Conservation (phyloP, 2,329 filamentous ascomycete species). For the Microsporum ferrugineum region DNA sequence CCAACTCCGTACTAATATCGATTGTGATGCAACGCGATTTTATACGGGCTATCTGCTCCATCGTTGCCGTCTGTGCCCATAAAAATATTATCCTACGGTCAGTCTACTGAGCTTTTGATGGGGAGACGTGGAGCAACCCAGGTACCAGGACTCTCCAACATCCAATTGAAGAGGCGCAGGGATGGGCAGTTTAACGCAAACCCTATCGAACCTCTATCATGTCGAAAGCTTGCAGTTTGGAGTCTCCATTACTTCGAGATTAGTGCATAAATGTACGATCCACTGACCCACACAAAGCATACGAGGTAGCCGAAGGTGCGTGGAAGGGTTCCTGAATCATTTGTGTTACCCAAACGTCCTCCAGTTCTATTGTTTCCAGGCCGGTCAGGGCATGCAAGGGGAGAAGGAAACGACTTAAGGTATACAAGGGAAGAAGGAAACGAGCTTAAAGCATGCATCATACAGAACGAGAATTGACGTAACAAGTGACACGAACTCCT, state of each 20-base stretch:
- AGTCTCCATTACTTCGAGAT: not conserved
- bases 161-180: not conserved
- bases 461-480: no score
- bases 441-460: no score
- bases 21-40: not conserved
- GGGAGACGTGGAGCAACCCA: not conserved
- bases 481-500: no score
- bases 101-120: not conserved
- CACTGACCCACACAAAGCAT: not conserved
- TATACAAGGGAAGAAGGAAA: no score
- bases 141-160: not conserved
- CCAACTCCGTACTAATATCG: not conserved
- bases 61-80: not conserved
- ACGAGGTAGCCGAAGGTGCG: not conserved
- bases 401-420: no score
- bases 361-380: not conserved
- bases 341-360: not conserved
- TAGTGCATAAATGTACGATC: not conserved
- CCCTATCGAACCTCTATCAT: not conserved
- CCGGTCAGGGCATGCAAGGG: no score
- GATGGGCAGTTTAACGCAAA: not conserved
- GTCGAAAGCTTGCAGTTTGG: not conserved
- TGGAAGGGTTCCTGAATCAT: not conserved
- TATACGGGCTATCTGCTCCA: not conserved
- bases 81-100: no score